phyloP scores from a whole-genome alignment of 2,329 filamentous ascomycete species.

The Hirsutella thompsonii region DNA sequence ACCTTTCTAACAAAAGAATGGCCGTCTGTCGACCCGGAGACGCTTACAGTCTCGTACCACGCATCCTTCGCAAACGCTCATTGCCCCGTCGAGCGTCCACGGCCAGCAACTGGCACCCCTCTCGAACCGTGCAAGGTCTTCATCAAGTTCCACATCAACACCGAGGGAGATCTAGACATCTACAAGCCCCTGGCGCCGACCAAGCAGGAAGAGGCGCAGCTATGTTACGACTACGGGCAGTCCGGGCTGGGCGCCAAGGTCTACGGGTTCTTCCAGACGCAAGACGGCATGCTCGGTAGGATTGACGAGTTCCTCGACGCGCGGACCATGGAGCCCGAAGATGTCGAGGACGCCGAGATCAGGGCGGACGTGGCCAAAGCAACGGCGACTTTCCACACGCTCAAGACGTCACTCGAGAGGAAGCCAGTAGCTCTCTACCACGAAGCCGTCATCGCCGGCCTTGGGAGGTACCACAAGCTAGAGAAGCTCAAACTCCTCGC shows the following conservation, averaged over 20 bases:
- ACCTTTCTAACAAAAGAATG: conserved; percentile 7
- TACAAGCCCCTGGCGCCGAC: conserved; percentile 6
- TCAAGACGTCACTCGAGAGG: background rate
- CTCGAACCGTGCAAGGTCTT: conserved; percentile 7
- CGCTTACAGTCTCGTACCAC: conserved; percentile 3
- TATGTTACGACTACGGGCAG: conserved; percentile 4
- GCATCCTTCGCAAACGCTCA: conserved; percentile 5
- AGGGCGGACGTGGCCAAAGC: conserved; percentile 6
- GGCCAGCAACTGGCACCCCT: background rate
- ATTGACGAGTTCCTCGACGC: conserved; percentile 8
- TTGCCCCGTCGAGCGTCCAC: conserved; percentile 4
- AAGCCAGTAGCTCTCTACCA: conserved; percentile 3
- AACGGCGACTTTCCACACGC: conserved; percentile 5
- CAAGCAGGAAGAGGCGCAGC: conserved; percentile 5
- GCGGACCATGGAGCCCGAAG: conserved; percentile 6
- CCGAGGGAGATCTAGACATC: background rate
- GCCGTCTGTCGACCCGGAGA: conserved; percentile 3
- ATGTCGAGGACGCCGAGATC: conserved; percentile 6
- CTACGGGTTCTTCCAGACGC: conserved; percentile 7
- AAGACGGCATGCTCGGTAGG: conserved; percentile 6
- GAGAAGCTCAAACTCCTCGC: conserved; percentile 5
- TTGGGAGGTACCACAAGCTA: conserved; percentile 4
- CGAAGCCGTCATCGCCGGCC: conserved; percentile 2
- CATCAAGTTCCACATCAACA: conserved; percentile 7
- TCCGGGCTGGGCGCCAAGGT: conserved; percentile 6